Conservation (phyloP, 2,329 filamentous ascomycete genomes). For the Basipetospora chlamydospora region DNA sequence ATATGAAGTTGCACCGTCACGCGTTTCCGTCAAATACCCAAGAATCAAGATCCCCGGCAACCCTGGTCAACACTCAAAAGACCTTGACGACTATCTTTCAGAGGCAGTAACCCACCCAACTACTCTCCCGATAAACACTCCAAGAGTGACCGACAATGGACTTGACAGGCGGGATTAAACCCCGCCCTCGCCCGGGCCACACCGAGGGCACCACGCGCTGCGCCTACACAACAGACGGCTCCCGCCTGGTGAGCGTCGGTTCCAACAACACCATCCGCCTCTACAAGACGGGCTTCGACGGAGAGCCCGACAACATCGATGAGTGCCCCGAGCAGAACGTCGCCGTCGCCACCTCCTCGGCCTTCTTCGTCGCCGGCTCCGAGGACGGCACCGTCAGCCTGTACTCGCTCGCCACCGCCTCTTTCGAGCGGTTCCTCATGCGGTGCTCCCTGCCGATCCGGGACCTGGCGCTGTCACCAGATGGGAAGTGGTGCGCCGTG, state of each 20-base stretch:
- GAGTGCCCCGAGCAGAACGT: conserved; percentile 80
- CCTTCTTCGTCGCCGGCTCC: conserved; percentile 76
- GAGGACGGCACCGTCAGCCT: conserved; percentile 95
- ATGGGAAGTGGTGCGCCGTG: conserved; percentile 79
- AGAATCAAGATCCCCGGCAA: no score
- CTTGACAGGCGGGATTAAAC: conserved; percentile 25
- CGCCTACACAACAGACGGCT: conserved; percentile 79
- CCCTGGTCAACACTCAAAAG: no score
- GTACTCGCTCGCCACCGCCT: conserved; percentile 57
- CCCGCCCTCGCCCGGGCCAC: conserved; percentile 56
- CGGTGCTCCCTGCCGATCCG: conserved; percentile 76
- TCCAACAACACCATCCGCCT: conserved; percentile 88
- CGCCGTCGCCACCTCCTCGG: conserved; percentile 59
- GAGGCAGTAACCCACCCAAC: no score
- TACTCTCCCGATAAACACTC: no score
- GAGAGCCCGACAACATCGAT: conserved; percentile 84
- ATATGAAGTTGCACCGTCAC: no score
- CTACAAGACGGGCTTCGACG: conserved; percentile 81
- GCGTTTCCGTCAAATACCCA: no score
- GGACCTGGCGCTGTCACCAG: conserved; percentile 68
- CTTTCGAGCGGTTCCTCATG: conserved; percentile 68
- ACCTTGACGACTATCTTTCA: no score
- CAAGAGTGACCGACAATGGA: conserved; percentile 8
- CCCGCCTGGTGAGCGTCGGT: conserved; percentile 76
- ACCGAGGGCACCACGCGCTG: conserved; percentile 77